Evolutionary conservation across 2,329 filamentous ascomycete species (phyloP).

Genomic region (Scedosporium minutisporum): DNA sequence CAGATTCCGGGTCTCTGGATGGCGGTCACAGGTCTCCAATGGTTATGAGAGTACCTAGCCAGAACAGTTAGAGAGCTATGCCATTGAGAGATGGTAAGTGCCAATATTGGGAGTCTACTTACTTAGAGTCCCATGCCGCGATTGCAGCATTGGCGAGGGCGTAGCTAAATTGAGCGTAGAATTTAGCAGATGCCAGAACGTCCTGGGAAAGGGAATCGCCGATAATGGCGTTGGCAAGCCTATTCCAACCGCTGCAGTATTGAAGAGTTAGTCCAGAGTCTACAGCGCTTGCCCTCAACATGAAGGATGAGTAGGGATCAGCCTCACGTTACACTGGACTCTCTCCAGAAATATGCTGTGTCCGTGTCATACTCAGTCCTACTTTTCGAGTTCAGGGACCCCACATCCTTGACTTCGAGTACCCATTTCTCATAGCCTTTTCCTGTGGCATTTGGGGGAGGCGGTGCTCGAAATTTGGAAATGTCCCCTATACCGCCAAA

Average conservation of each 20-base stretch:
- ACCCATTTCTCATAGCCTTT: conserved; percentile 9
- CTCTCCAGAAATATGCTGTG: conserved; percentile 11
- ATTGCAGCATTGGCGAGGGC: conserved; percentile 10
- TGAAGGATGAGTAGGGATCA: no score
- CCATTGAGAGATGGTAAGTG: no score
- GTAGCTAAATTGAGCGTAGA: conserved; percentile 11
- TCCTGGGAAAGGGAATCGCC: conserved; percentile 5
- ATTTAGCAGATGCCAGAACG: conserved; percentile 8
- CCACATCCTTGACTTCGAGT: conserved; percentile 4
- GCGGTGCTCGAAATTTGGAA: conserved; percentile 6
- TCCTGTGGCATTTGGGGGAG: conserved; percentile 6
- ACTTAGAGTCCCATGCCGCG: conserved; percentile 9
- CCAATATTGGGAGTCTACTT: neutral
- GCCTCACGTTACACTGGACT: conserved; percentile 8
- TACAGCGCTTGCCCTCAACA: no score
- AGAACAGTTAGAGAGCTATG: neutral
- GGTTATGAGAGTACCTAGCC: conserved; percentile 5
- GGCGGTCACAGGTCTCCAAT: conserved; percentile 9
- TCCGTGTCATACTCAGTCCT: conserved; percentile 9
- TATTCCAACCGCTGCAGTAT: conserved; percentile 9
- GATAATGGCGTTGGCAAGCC: conserved; percentile 7
- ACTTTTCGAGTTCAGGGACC: conserved; percentile 3
- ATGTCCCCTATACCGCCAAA: conserved; percentile 9
- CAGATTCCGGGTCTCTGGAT: conserved; percentile 8
- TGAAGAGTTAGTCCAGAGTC: neutral